Evolutionary conservation across 1,139 yeast species (phyloP).

Genomic region (Sugiyamaella sp.): DNA sequence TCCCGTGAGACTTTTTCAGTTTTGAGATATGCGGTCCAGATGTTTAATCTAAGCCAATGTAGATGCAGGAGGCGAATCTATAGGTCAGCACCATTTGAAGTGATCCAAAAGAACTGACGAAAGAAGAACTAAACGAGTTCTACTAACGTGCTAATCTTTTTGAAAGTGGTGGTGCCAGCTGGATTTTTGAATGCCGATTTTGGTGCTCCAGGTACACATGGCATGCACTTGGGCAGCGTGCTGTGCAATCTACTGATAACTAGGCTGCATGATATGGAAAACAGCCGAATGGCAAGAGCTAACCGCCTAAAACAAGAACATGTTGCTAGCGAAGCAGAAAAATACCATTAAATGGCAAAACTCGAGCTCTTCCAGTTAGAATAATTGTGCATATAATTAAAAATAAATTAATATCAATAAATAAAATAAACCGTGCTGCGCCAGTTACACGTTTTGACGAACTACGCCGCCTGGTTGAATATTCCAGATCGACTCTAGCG

Average conservation of each 20-base stretch:
- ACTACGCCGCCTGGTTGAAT: too few species aligned
- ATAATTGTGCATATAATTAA: too few species aligned
- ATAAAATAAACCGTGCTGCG: too few species aligned
- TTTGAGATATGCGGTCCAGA: slow-evolving; percentile 1
- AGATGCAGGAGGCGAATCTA: slow-evolving; percentile 8
- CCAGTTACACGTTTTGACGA: too few species aligned
- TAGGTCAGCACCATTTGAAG: not conserved
- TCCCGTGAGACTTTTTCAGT: too few species aligned
- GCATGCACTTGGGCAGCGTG: not conserved
- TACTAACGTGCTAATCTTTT: not conserved
- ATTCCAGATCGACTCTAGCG: too few species aligned
- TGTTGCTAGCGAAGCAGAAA: too few species aligned
- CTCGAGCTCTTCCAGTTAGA: too few species aligned
- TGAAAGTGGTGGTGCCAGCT: not conserved
- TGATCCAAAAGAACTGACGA: not conserved
- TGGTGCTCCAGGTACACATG: not conserved
- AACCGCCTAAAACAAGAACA: slow-evolving; percentile 3
- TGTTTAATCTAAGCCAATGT: slow-evolving; percentile 9
- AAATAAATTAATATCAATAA: too few species aligned
- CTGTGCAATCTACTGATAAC: not conserved
- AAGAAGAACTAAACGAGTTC: not conserved
- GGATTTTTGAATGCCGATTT: not conserved
- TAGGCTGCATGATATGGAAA: not conserved
- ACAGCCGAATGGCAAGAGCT: not conserved
- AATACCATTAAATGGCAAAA: too few species aligned